These are phyloP conservation scores for Talaromyces adpressus DNA, from an alignment of 495 filamentous ascomycete genomes.

Conservation along the genomic window DNA sequence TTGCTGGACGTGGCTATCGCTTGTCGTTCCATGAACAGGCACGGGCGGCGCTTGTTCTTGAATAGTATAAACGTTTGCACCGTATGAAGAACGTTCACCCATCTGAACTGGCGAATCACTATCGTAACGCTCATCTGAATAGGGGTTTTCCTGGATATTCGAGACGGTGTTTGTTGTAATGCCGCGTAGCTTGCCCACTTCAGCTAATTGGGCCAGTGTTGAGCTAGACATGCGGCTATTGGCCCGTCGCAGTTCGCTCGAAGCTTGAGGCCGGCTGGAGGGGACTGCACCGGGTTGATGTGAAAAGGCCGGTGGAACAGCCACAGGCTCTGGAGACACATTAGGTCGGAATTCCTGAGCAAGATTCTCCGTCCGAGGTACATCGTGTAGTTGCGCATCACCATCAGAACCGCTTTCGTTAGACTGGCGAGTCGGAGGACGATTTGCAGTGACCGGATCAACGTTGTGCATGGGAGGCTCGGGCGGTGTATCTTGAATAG, in stretches of 20 bases:
- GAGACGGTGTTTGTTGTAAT: conserved; percentile 26
- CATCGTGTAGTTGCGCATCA: conserved; percentile 33
- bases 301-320: conserved; percentile 66
- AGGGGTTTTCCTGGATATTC: conserved; percentile 14
- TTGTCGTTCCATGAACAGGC: neutral
- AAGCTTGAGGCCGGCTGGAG: conserved; percentile 56
- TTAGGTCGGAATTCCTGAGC: conserved; percentile 46
- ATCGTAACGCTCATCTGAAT: conserved; percentile 3
- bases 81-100: neutral
- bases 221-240: conserved; percentile 75
- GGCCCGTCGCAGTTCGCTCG: conserved; percentile 67
- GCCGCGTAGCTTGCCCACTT: conserved; percentile 47
- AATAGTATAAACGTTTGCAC: neutral
- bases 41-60: conserved; percentile 5
- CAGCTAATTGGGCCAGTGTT: conserved; percentile 70
- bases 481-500: conserved; percentile 28
- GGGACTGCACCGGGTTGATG: conserved; percentile 65
- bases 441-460: conserved; percentile 14
- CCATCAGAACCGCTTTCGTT: conserved; percentile 54
- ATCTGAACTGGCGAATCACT: neutral
- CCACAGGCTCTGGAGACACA: conserved; percentile 65
- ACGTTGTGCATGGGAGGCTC: conserved; percentile 33
- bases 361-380: conserved; percentile 14
- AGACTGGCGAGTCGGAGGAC: conserved; percentile 17
- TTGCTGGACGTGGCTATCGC: neutral